phyloP scores from a whole-genome alignment of 768 basidiomycete genomes.

The Boletus rex-veris region DNA sequence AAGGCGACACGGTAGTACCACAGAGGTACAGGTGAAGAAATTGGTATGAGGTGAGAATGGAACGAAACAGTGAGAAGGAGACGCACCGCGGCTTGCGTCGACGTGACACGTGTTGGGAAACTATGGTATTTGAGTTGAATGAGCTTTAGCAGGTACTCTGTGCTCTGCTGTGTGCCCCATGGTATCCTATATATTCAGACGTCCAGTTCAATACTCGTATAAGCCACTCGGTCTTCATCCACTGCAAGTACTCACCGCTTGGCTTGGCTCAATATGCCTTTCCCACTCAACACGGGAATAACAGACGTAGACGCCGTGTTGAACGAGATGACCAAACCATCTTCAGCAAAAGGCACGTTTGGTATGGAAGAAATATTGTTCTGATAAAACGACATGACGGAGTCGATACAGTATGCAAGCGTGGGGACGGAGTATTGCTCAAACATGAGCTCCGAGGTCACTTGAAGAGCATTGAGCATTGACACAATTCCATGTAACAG shows the following conservation, averaged over 20 bases:
- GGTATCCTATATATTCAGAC: slow-evolving; percentile 66
- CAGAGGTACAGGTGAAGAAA: background rate
- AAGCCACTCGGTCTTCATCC: background rate
- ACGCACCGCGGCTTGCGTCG: slow-evolving; percentile 71
- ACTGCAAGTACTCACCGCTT: slow-evolving; percentile 63
- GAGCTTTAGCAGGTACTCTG: slow-evolving; percentile 89
- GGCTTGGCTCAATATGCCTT: slow-evolving; percentile 77
- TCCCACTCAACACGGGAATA: slow-evolving; percentile 81
- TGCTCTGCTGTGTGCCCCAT: slow-evolving; percentile 88
- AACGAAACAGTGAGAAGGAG: background rate
- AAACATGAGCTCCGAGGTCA: slow-evolving; percentile 95
- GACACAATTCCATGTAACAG: background rate
- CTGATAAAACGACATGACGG: slow-evolving; percentile 88
- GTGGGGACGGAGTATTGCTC: slow-evolving; percentile 88
- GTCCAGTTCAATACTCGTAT: background rate
- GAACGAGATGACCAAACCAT: slow-evolving; percentile 87
- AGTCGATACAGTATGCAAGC: slow-evolving; percentile 84
- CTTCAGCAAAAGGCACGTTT: slow-evolving; percentile 43
- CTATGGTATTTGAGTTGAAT: slow-evolving; percentile 94
- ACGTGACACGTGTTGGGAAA: slow-evolving; percentile 82
- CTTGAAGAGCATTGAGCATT: slow-evolving; percentile 36
- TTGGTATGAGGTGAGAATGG: background rate
- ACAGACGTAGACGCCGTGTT: slow-evolving; percentile 90
- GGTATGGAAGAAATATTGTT: slow-evolving; percentile 48
- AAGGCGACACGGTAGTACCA: background rate